A percentile compares a stretch with the other conserved stretches of the same genome.
Conservation (phyloP, 495 filamentous ascomycete genomes). For the Pyronema domesticum region DNA sequence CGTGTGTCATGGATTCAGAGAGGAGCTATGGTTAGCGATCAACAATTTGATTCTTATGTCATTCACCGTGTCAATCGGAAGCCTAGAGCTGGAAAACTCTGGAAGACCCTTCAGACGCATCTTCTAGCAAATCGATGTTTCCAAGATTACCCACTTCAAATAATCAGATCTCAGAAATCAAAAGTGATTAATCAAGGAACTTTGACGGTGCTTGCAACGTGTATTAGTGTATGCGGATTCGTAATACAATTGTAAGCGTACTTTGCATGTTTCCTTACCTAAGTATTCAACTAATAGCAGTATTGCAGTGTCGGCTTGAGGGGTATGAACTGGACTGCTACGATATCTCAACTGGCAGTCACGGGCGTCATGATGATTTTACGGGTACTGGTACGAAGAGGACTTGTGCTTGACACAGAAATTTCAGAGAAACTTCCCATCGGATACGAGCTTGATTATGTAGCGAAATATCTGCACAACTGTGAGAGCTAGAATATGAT, state of each 20-base stretch:
- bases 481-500: slow-evolving; percentile 10
- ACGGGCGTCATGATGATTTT: slow-evolving; percentile 8
- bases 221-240: too few species aligned
- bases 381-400: slow-evolving; percentile 5
- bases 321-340: slow-evolving; percentile 28
- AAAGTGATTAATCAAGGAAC: too few species aligned
- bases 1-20: slow-evolving; percentile 24
- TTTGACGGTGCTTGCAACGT: too few species aligned
- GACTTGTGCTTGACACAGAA: not conserved
- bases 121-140: too few species aligned
- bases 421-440: not conserved
- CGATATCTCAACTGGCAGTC: slow-evolving; percentile 7
- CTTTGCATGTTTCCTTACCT: too few species aligned
- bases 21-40: slow-evolving; percentile 18
- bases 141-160: too few species aligned
- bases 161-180: too few species aligned
- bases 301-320: slow-evolving; percentile 32
- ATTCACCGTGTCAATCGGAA: slow-evolving; percentile 7
- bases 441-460: not conserved
- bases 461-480: not conserved
- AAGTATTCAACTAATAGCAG: too few species aligned
- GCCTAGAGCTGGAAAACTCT: too few species aligned
- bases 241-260: too few species aligned
- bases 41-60: slow-evolving; percentile 21
- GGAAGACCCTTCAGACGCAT: too few species aligned